Evolutionary conservation across 2,329 filamentous ascomycete genomes (phyloP).

Genomic region (Immersiporthe knoxdaviesiana): DNA sequence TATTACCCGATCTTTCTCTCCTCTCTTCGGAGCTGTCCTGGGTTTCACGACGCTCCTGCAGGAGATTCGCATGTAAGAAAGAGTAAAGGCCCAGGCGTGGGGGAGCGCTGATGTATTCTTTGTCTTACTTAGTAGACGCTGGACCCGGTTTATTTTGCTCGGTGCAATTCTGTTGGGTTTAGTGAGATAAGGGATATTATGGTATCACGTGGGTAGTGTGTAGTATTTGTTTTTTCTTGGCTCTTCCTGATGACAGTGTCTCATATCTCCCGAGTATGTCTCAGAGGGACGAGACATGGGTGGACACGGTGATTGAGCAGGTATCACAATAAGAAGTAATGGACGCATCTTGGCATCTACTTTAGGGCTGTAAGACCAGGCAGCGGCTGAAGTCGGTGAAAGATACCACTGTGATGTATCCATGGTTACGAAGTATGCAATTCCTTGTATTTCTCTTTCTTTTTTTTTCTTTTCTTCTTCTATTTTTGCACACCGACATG

Average conservation of each 20-base stretch:
- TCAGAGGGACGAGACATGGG: neutral
- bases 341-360: neutral
- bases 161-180: neutral
- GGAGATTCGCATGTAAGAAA: neutral
- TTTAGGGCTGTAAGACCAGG: neutral
- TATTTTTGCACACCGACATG: too few relatives aligned
- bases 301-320: neutral
- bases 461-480: too few relatives aligned
- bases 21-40: constrained; percentile 31
- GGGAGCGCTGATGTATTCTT: neutral
- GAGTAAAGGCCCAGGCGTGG: neutral
- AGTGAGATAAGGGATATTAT: neutral
- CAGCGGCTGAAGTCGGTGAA: neutral
- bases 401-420: too few relatives aligned
- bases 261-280: neutral
- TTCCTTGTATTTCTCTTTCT: too few relatives aligned
- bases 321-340: neutral
- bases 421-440: neutral
- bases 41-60: constrained; percentile 7
- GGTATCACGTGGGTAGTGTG: too few relatives aligned
- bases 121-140: too few relatives aligned
- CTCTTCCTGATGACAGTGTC: neutral
- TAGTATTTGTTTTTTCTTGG: neutral
- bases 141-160: neutral
- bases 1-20: constrained; percentile 33